Evolutionary conservation across 2,329 filamentous ascomycete species (phyloP), one percentile per base, ranked within the genome.

Genomic region (Fusarium clavum): DNA sequence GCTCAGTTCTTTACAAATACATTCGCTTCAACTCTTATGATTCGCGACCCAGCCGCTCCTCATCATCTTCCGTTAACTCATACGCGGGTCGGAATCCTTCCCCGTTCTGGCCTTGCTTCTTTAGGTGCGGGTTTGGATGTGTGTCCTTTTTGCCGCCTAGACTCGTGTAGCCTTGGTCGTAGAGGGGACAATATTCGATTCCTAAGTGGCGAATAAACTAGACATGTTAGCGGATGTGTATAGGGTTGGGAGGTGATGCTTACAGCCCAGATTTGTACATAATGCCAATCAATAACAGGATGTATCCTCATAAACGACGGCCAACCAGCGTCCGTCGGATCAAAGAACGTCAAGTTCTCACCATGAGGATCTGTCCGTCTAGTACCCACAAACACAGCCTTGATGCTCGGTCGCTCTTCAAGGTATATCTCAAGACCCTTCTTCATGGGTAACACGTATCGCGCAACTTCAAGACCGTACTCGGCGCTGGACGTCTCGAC

Each of bases 271-370:
- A 98, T 95, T 79, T 98, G 95, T 13, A 89, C 69, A 64, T 69
- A 97, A 79, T 96, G 93, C 96, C 96, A 99, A 81, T 99, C 96
- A 77, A 99, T 94, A 12, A 99, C 92, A 0, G 96, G 95, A 80
- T 99, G 94, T 64, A 98, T 86, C 62, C 96, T 89, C 90, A 98
- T 94, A 76, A 98, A 97, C 45, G 86, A 83, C 38, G 96, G 96
- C 96, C 96, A 99, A 4, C 91, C 94, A 38, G 87, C 84, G 80
- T 98, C 96, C 7, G 96, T 99, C 53, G 86, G 87, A 77, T 97
- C 93, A 77, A 98, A 98, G 80, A 92, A 89, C 41, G 87, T 92
- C 75, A 99, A 80, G 18, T 86, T 84, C 73, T 89, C 90, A 48
- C 95, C 94, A 78, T 98, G 94, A 9, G 96, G 96, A 80, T 99